Evolutionary conservation across 257 asterid genomes (phyloP), one percentile per base, ranked within the genome.

Genomic region (Ligustrum vulgare): DNA sequence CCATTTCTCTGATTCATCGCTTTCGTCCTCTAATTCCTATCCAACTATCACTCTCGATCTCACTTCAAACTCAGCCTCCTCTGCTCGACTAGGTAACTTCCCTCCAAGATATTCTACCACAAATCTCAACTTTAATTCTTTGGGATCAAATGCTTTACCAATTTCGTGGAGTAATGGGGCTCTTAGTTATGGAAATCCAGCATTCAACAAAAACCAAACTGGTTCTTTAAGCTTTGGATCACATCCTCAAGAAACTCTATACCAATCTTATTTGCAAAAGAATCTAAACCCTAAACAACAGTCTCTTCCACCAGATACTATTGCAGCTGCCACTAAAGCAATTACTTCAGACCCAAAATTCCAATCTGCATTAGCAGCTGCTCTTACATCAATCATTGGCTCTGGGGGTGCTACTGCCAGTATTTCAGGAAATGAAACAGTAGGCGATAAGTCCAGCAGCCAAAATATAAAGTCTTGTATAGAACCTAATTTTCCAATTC

Each of bases 251-350:
- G 93, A 91, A 74, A 82, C 72, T 82, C 83, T 85, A 74, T 86
- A 76, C 73, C 97, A 88, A 78, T 72, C 90, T 67, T 84, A 77
- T 78, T 72, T 87, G 73, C 90, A 86, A 73, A 88, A 82, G 47
- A 64, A 75, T 8, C 69, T 81, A 43, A 87, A 63, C 82, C 75
- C 79, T 47, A 76, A 80, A 67, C 96, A 88, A 33, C 84, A 82
- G 34, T 63, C 80, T 69, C 74, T 87, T 4, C 79, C 80, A 18
- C 86, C 87, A n/a, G 98, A 92, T 65, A 83, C 95, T 8, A 80
- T 94, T 36, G 91, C 96, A 23, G 98, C 98, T 16, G 98, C 98
- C 18, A 94, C 98, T 0, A 91, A 92, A 80, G 98, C 96, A 2
- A 87, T 94, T 25, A 85, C 98, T 15, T 86, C 98, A 0, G 91